Evolutionary conservation across 441 rosid species (phyloP).

Genomic region (Gossypium aridum): DNA sequence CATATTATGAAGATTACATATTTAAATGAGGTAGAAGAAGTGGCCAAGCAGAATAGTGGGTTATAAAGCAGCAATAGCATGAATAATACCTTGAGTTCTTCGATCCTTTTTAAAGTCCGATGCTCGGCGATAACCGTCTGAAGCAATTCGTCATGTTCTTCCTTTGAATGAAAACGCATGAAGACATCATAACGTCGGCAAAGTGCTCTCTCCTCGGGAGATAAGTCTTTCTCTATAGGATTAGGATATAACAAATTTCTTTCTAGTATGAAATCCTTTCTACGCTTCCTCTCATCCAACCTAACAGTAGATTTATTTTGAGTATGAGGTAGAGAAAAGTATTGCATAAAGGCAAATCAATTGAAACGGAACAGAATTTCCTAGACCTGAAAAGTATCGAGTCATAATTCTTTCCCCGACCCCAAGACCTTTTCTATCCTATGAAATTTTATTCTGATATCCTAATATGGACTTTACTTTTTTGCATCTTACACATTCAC

Average conservation of each 20-base stretch:
- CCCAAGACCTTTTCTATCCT: not conserved
- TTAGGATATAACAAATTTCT: conserved; percentile 68
- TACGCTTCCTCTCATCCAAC: conserved; percentile 90
- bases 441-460: not conserved
- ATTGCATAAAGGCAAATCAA: not conserved
- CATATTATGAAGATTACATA: not conserved
- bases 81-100: conserved; percentile 64
- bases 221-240: conserved; percentile 70
- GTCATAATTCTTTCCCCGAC: not conserved
- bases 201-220: conserved; percentile 65
- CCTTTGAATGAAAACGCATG: conserved; percentile 92
- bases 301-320: conserved; percentile 32
- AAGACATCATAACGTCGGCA: conserved; percentile 69
- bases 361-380: not conserved
- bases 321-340: not conserved
- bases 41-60: not conserved
- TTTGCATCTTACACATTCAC: not conserved
- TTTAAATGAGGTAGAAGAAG: not conserved
- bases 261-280: conserved; percentile 87
- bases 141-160: conserved; percentile 88
- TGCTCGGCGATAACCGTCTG: conserved; percentile 61
- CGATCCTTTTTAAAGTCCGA: conserved; percentile 65
- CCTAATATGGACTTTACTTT: not conserved
- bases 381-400: not conserved
- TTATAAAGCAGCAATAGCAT: not conserved